Evolutionary conservation across 1,284 basidiomycete genomes (phyloP), one percentile per base, ranked within the genome.

Genomic region (Ganoderma leucocontextum): DNA sequence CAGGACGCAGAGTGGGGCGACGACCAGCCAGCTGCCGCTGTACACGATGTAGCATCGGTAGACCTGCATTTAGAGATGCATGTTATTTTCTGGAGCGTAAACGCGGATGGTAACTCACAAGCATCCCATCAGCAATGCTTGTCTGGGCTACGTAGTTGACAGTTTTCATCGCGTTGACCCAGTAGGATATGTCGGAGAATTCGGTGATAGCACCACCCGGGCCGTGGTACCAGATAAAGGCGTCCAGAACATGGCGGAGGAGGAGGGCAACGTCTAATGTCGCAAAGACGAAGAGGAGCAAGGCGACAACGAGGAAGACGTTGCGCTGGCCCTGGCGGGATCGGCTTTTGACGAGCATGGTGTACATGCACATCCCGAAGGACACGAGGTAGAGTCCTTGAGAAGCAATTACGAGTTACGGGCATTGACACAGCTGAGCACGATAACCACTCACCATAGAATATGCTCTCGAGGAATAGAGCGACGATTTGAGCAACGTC

Each of bases 1-100:
- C 6, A 62, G 61, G 22, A 62, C 33, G 3, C 5, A 44, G 15
- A 47, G 61, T 4, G 47, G n/a, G 29, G 36, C 61, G 8, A 60
- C 61, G 15, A 77, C 52, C 1, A 58, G 13, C 72, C 69, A 74
- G 10, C 68, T 69, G 6, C 65, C 66, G 36, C 47, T 25, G 35
- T 73, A 77, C 6, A 80, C 64, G 8, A 71, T 53, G 71, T 75
- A 79, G 64, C 75, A 78, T 2, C 78, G 75, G 64, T 77, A 79
- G 13, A 78, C 73, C 76, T 79, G 42, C 3, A 2, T 7, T 13
- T 33, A 6, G n/a, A 8, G 44, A 12, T 9, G 25, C 29, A 35
- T 19, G 8, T 33, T 9, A 17, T 2, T 55, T 29, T 3, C 6
- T 29, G 29, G 13, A 2, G 15, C 1, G 15, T 35, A 22, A 17